These are phyloP conservation scores for Corchorus capsularis DNA, from an alignment of 345 rosid species.

Conservation along the genomic window DNA sequence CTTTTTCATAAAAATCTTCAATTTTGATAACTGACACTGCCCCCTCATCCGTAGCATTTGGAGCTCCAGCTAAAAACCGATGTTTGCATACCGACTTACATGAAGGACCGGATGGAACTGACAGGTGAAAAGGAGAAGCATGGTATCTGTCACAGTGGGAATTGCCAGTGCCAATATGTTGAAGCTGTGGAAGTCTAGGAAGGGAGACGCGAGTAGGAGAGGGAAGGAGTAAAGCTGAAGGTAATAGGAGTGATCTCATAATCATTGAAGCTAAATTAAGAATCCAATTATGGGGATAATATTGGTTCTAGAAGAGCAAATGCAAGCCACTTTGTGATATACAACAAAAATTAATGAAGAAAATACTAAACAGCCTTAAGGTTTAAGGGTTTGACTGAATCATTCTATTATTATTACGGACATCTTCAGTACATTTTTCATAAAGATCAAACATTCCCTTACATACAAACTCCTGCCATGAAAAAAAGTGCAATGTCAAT, in stretches of 20 bases:
- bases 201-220: conserved; percentile 20
- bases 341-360: not conserved
- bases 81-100: conserved; percentile 24
- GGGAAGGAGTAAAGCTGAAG: conserved; percentile 28
- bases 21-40: conserved; percentile 39
- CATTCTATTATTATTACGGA: not conserved
- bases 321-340: not conserved
- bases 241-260: conserved; percentile 42
- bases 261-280: conserved; percentile 34
- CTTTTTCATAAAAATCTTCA: conserved; percentile 74
- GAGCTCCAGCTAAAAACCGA: conserved; percentile 22
- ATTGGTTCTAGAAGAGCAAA: conserved; percentile 7
- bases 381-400: not conserved
- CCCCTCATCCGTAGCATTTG: conserved; percentile 57
- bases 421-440: not conserved
- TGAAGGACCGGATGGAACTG: conserved; percentile 14
- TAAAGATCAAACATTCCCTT: not conserved
- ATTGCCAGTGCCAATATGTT: not conserved
- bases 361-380: not conserved
- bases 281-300: not conserved
- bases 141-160: not conserved
- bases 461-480: not conserved
- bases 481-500: not conserved
- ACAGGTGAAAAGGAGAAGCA: conserved; percentile 20
- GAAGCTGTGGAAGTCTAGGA: conserved; percentile 18